Evolutionary conservation across 2,329 filamentous ascomycete genomes (phyloP).

Genomic region (Pseudogymnoascus sp.): DNA sequence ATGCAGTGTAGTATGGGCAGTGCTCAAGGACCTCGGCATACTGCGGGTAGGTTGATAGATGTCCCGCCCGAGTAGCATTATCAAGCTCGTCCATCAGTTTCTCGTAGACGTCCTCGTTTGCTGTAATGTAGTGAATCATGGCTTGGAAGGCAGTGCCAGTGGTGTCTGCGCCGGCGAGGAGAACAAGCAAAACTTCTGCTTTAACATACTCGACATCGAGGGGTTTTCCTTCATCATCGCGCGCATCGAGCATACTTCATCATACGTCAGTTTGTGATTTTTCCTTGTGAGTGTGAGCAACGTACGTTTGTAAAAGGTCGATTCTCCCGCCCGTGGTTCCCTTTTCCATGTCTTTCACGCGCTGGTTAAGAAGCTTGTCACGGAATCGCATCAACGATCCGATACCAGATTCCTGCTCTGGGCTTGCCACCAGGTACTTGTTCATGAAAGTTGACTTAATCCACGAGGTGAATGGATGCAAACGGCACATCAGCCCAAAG

Average conservation of each 20-base stretch:
- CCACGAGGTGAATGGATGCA: conserved; percentile 49
- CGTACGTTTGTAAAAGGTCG: conserved; percentile 48
- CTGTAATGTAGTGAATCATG: conserved; percentile 38
- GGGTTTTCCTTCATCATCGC: conserved; percentile 26
- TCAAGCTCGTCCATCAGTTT: conserved; percentile 43
- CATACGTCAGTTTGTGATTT: conserved; percentile 6
- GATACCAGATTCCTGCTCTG: conserved; percentile 47
- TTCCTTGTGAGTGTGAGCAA: conserved; percentile 10
- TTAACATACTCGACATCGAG: conserved; percentile 18
- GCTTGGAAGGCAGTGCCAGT: conserved; percentile 45
- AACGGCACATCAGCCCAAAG: conserved; percentile 45
- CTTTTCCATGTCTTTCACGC: conserved; percentile 40
- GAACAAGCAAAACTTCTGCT: conserved; percentile 22
- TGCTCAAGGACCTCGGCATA: conserved; percentile 37
- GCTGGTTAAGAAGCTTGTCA: conserved; percentile 44
- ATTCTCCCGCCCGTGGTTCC: conserved; percentile 39
- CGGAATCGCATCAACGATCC: conserved; percentile 52
- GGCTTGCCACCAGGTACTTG: conserved; percentile 47
- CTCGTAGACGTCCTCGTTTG: conserved; percentile 35
- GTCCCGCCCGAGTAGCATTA: conserved; percentile 29
- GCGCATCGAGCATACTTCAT: conserved; percentile 31
- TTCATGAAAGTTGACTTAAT: conserved; percentile 46
- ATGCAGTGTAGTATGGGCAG: conserved; percentile 43
- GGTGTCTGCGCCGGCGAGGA: conserved; percentile 47
- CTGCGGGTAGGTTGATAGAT: conserved; percentile 32